Base-by-base conservation (phyloP, 495 filamentous ascomycete genomes). In the Cryomyces antarcticus region DNA sequence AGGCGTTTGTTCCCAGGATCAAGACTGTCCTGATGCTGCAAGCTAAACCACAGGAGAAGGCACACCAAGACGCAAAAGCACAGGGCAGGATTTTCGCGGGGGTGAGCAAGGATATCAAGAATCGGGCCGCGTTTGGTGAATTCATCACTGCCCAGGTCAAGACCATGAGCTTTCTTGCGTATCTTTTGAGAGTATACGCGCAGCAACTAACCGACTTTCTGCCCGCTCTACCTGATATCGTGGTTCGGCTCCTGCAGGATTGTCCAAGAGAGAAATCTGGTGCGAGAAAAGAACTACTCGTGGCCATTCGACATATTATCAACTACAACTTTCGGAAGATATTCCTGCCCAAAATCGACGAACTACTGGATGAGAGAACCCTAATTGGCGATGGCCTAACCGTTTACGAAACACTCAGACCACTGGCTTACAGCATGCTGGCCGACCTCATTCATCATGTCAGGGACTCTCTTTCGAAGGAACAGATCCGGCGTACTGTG, bases 251-350 rank as follows among this genome's bases (percentile, higher is more conserved):
- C 40, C 62, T 99, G 40, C 81, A 92, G 50, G 92, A 99, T 50
- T 95, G 88, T 43, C 92, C 92, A 0, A 68, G 86, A 38, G 88
- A 95, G 58, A 88, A 93, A 51, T 95, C 88, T 0, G 78, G 80
- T 12, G 84, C 89, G 4, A 69, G 92, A 28, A 99, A 96, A 60
- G 92, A 99, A 60, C 67, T 99, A 12, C 61, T 99, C 12, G 92
- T 99, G 28, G 92, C 89, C 0, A 96, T 96, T 46, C 73, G 92
- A 10, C 92, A 99, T 53, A 96, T 95, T 50, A 95, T 96, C 61
- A 99, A 99, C 58, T 96, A 95, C 64, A 95, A 94, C 55, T 96
- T 95, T 48, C 68, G 92, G 42, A 89, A 82, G 55, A 93, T 97
- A 17, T 99, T 96, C 57, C 63, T 95, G 29, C 77, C 74, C 33